These are phyloP conservation scores for Emericellopsis terricola DNA, from an alignment of 495 filamentous ascomycete species.

Conservation along the genomic window DNA sequence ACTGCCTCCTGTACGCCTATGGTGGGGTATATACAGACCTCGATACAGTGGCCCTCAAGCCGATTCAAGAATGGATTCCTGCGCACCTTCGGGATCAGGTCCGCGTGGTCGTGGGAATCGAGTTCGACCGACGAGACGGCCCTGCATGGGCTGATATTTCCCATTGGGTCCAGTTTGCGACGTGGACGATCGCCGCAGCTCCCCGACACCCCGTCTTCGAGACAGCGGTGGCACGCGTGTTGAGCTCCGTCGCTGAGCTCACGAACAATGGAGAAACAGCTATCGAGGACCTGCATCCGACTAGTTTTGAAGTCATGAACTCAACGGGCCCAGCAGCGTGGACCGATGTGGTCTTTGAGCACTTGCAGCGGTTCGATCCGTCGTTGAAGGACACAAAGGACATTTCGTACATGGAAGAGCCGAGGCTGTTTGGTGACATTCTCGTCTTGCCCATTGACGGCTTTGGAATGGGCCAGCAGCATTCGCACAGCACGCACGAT, in stretches of 20 bases:
- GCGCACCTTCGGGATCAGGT: constrained; percentile 12
- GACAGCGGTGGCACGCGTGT: constrained; percentile 15
- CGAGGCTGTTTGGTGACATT: constrained; percentile 11
- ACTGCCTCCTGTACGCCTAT: constrained; percentile 28
- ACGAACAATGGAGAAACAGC: constrained; percentile 8
- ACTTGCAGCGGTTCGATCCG: constrained; percentile 7
- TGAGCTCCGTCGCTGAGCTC: constrained; percentile 13
- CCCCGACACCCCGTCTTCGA: constrained; percentile 18
- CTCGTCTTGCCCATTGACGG: constrained; percentile 12
- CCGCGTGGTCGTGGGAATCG: constrained; percentile 17
- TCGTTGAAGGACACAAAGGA: constrained; percentile 5
- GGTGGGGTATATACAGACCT: constrained; percentile 35
- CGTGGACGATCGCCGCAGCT: constrained; percentile 23
- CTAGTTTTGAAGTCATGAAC: constrained; percentile 12
- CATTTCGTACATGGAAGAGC: constrained; percentile 8
- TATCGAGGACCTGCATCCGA: constrained; percentile 10
- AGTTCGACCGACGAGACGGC: constrained; percentile 15
- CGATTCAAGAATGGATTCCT: constrained; percentile 27
- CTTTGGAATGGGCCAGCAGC: constrained; percentile 12
- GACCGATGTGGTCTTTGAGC: constrained; percentile 10
- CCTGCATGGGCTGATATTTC: constrained; percentile 11
- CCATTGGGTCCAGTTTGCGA: constrained; percentile 17
- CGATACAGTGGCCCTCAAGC: constrained; percentile 28
- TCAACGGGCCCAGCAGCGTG: constrained; percentile 12
- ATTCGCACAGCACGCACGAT: constrained; percentile 9